Evolutionary conservation across 2,329 filamentous ascomycete genomes (phyloP), one percentile per base, ranked within the genome.

Genomic region (Microdochium nivale): DNA sequence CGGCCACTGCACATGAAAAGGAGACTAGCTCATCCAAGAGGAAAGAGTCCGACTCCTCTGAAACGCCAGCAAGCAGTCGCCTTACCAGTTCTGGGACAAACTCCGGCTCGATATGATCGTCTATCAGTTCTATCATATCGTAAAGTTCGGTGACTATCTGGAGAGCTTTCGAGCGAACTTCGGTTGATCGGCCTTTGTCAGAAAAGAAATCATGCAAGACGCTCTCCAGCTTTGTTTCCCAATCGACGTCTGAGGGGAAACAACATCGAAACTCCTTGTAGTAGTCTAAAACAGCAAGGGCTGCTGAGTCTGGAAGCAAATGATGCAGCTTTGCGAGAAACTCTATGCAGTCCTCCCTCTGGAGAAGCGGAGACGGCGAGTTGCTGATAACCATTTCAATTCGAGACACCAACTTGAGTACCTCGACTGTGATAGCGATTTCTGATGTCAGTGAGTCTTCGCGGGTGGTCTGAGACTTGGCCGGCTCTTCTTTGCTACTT

Each of bases 191-290:
- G 11, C 67, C 70, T 30, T 73, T 74, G 59, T 88, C 80, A 43
- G 77, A 76, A 58, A 87, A 83, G 60, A 90, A 85, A 1, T 77
- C 76, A 21, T 78, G 71, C 16, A 88, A 64, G 1, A 90, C 75
- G 25, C 80, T 68, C 16, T 71, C 69, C 51, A 86, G 72, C 50
- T 88, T 86, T 2, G 76, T 68, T 55, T 86, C 76, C 87, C 86
- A 90, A 33, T 80, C 72, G 47, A 76, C 67, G 58, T 88, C 84
- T 0, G 86, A 87, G 2, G 87, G 87, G 46, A 84, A 86, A 59
- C 87, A 87, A 59, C 81, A 84, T 47, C 84, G 76, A 56, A 86
- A 85, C 50, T 87, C 80, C 51, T 78, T 77, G 56, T 85, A 87
- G 62, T 88, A 82, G 46, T 81, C 77, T 44, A 90, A 75, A 24